A percentile compares a stretch with the other conserved stretches of the same genome.
Conservation (phyloP, 2,329 filamentous ascomycete genomes). For the Metarhizium sp. region DNA sequence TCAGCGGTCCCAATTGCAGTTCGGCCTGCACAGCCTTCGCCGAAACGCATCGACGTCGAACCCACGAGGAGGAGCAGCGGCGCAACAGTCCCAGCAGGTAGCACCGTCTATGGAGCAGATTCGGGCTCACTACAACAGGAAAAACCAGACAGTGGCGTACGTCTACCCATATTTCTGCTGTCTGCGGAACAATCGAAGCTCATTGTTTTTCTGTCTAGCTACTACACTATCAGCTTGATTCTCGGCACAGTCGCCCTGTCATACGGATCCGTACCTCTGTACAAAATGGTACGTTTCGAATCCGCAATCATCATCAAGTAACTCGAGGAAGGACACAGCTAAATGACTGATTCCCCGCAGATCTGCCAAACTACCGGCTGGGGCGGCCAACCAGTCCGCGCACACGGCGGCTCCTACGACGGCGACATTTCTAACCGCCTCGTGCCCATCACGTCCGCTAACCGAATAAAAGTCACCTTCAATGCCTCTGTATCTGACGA, state of each 20-base stretch:
- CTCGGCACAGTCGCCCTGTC: constrained; percentile 71
- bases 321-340: background rate
- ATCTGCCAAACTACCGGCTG: constrained; percentile 83
- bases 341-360: constrained; percentile 15
- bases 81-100: constrained; percentile 17
- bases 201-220: constrained; percentile 31
- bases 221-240: constrained; percentile 69
- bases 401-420: constrained; percentile 46
- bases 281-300: constrained; percentile 62
- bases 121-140: constrained; percentile 52
- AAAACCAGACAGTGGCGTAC: constrained; percentile 53
- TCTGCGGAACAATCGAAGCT: background rate
- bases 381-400: constrained; percentile 86
- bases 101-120: constrained; percentile 50
- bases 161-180: background rate
- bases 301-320: background rate
- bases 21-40: constrained; percentile 13
- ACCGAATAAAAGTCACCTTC: constrained; percentile 90
- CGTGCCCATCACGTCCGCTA: constrained; percentile 68
- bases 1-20: constrained; percentile 11
- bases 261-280: constrained; percentile 77
- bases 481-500: constrained; percentile 92
- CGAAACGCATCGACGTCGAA: constrained; percentile 23
- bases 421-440: constrained; percentile 68
- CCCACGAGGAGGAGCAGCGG: constrained; percentile 13